Conservation (phyloP, 441 rosid genomes). For the Pelargonium australe region DNA sequence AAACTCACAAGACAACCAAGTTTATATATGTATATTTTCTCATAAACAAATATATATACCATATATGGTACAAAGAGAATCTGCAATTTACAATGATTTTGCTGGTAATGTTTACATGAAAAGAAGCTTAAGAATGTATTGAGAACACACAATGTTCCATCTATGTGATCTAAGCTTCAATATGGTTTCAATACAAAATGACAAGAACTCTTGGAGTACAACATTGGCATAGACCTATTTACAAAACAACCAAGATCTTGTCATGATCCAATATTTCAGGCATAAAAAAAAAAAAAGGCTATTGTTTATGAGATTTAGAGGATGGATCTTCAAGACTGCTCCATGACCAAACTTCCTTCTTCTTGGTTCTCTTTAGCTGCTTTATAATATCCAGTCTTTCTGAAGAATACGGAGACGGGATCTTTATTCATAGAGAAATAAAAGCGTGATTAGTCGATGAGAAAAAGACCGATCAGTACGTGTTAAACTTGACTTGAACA, state of each 20-base stretch:
- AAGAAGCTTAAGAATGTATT: too few species aligned
- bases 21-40: too few species aligned
- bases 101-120: too few species aligned
- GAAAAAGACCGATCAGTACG: neutral
- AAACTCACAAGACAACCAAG: too few species aligned
- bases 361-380: constrained; percentile 52
- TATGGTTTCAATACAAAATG: too few species aligned
- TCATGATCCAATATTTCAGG: neutral
- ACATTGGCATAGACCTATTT: neutral
- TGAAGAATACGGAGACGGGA: constrained; percentile 60
- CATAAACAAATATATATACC: too few species aligned
- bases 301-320: constrained; percentile 10
- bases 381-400: constrained; percentile 51
- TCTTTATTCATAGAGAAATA: constrained; percentile 27
- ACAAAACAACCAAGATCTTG: neutral
- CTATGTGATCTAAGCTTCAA: too few species aligned
- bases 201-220: too few species aligned
- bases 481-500: too few species aligned
- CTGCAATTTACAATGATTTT: too few species aligned
- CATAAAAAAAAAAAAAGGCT: neutral
- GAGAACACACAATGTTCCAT: too few species aligned
- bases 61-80: too few species aligned
- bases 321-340: constrained; percentile 40
- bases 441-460: constrained; percentile 13
- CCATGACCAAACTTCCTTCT: constrained; percentile 42